Conservation (phyloP, 176 grass and related monocot genomes). For the Melocanna baccifera region DNA sequence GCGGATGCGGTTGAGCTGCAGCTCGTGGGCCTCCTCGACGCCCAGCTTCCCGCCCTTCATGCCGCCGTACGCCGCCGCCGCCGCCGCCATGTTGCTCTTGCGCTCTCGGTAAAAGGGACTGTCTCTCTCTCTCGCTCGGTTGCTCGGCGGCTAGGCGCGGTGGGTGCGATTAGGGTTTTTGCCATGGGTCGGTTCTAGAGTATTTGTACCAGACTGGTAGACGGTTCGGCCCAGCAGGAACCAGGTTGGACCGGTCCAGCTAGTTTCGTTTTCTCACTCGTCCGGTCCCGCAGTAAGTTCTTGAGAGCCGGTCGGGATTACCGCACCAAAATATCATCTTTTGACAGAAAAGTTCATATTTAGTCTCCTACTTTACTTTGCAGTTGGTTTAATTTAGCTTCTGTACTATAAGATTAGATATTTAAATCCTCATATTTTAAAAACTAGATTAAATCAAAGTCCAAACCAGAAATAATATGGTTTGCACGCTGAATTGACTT, state of each 20-base stretch:
- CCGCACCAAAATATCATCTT: too few species aligned
- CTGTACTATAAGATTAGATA: too few species aligned
- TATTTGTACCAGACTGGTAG: background rate
- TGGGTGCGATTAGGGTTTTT: slow-evolving; percentile 27
- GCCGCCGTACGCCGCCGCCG: slow-evolving; percentile 36
- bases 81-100: slow-evolving; percentile 14
- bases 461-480: too few species aligned
- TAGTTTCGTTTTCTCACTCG: too few species aligned
- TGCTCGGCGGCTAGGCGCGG: background rate
- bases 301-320: too few species aligned
- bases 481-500: too few species aligned
- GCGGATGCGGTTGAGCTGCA: slow-evolving; percentile 50
- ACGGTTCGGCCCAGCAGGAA: background rate
- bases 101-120: background rate
- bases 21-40: slow-evolving; percentile 37
- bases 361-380: too few species aligned
- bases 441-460: too few species aligned
- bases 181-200: background rate
- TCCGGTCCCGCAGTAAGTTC: too few species aligned
- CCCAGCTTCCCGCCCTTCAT: slow-evolving; percentile 42
- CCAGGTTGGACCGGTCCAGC: background rate
- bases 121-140: background rate
- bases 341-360: too few species aligned
- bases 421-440: too few species aligned
- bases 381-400: too few species aligned